Evolutionary conservation across 2,329 filamentous ascomycete species (phyloP).

Genomic region (Penicillium italicum): DNA sequence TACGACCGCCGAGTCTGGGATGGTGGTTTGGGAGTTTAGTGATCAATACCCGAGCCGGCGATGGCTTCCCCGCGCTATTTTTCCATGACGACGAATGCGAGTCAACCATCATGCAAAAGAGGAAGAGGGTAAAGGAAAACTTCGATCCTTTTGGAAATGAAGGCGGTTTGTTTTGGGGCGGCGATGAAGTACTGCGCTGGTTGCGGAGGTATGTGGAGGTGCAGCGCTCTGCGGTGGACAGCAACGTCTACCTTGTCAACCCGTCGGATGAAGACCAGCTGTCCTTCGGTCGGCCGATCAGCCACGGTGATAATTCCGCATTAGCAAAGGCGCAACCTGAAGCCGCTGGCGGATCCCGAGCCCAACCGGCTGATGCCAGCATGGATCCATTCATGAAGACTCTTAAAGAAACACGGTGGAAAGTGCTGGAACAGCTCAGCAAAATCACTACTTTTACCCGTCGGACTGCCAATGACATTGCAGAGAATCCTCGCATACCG

Average conservation of each 20-base stretch:
- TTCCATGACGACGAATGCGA: conserved; percentile 98
- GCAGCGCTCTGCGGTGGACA: conserved; percentile 79
- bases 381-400: conserved; percentile 95
- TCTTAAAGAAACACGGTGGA: conserved; percentile 93
- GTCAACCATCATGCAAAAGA: conserved; percentile 90
- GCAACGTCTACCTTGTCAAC: conserved; percentile 86
- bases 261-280: conserved; percentile 79
- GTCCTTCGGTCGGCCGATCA: conserved; percentile 62
- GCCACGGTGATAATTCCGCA: conserved; percentile 40
- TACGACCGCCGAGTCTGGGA: conserved; percentile 86
- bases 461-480: conserved; percentile 83
- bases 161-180: conserved; percentile 89
- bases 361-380: conserved; percentile 57
- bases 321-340: conserved; percentile 33
- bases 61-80: conserved; percentile 92
- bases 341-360: conserved; percentile 32
- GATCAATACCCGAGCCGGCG: conserved; percentile 84
- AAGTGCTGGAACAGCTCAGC: conserved; percentile 91
- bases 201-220: conserved; percentile 77
- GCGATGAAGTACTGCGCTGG: conserved; percentile 92
- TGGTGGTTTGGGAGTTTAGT: conserved; percentile 99
- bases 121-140: conserved; percentile 73
- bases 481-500: conserved; percentile 86
- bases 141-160: conserved; percentile 87
- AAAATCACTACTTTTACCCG: conserved; percentile 96